phyloP scores from a whole-genome alignment of 78 protist genomes.

The Dictyostelium intermedium region DNA sequence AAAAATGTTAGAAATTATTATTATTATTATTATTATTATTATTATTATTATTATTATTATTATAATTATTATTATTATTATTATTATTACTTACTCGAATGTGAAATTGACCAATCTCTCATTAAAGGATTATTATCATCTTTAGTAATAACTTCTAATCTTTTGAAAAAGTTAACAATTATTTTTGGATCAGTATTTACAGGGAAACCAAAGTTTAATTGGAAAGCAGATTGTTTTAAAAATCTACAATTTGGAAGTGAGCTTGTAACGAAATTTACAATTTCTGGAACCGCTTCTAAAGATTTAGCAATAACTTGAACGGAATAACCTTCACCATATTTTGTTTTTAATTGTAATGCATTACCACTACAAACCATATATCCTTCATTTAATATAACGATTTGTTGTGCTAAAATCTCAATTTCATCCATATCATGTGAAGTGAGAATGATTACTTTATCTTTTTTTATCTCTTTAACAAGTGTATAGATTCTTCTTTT shows the following conservation, averaged over 20 bases:
- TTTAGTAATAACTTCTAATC: neutral
- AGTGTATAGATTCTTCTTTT: constrained; percentile 85
- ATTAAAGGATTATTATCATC: neutral
- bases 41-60: no score
- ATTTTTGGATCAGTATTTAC: constrained; percentile 20
- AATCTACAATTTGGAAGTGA: constrained; percentile 34
- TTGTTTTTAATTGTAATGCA: constrained; percentile 86
- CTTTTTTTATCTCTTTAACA: constrained; percentile 32
- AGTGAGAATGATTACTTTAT: constrained; percentile 85
- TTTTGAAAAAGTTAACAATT: constrained; percentile 2
- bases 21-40: no score
- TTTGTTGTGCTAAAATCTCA: constrained; percentile 90
- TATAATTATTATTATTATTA: no score
- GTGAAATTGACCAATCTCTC: constrained; percentile 53
- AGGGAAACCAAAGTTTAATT: constrained; percentile 53
- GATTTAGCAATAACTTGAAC: constrained; percentile 22
- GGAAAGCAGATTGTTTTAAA: constrained; percentile 19
- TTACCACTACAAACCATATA: constrained; percentile 86
- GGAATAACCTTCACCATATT: constrained; percentile 94
- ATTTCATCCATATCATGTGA: constrained; percentile 88
- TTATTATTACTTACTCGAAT: neutral
- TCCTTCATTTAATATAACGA: constrained; percentile 94
- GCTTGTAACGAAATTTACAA: neutral
- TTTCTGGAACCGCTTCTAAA: neutral
- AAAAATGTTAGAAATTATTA: neutral